phyloP scores from a whole-genome alignment of 129 eudicot genomes.

The Centrapalus pauciflorus region DNA sequence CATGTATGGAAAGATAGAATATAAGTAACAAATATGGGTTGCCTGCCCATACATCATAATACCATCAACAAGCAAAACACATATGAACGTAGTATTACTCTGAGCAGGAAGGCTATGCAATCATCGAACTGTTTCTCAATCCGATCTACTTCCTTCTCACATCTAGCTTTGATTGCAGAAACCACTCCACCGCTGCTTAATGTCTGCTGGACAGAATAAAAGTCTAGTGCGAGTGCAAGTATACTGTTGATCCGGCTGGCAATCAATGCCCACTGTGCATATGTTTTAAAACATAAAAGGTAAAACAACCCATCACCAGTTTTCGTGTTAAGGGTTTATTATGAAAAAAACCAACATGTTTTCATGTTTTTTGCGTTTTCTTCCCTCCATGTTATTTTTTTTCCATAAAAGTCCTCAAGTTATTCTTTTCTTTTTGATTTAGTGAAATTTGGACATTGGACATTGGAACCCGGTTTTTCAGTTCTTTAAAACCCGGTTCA shows the following conservation, averaged over 20 bases:
- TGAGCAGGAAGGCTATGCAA: conserved; percentile 92
- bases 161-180: conserved; percentile 78
- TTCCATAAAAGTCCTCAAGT: no score
- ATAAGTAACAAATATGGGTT: no score
- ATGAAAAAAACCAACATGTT: no score
- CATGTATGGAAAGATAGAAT: conserved; percentile 9
- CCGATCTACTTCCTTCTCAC: conserved; percentile 85
- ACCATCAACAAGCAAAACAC: background rate
- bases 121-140: conserved; percentile 92
- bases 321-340: no score
- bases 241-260: conserved; percentile 90
- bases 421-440: no score
- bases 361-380: no score
- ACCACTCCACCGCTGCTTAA: conserved; percentile 69
- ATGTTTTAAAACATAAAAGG: no score
- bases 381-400: no score
- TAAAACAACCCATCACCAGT: background rate
- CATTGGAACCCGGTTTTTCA: no score
- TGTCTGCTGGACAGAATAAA: conserved; percentile 73
- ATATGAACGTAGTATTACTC: conserved; percentile 62
- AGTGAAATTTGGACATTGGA: no score
- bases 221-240: conserved; percentile 86
- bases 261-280: conserved; percentile 87
- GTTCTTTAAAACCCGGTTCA: no score
- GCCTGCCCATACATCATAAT: no score